Percentiles rank a stretch among this genome's conserved stretches.
phyloP scores from a whole-genome alignment of 169 alveolate genomes.

The Eimeria mitis region DNA sequence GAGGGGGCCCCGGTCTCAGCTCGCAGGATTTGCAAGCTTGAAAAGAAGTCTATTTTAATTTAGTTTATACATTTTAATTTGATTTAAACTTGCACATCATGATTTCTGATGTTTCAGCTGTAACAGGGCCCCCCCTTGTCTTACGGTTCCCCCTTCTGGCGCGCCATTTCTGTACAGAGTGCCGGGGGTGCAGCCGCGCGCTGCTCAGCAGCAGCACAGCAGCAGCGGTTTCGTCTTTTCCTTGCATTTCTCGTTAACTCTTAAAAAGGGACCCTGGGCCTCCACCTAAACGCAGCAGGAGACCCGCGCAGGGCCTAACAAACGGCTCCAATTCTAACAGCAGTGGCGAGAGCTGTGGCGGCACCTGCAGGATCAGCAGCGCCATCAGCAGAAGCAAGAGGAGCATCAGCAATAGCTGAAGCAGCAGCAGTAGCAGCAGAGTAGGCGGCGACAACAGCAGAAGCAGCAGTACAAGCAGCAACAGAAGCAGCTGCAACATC shows the following conservation, averaged over 20 bases:
- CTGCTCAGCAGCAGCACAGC: not conserved
- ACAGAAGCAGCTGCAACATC: not conserved
- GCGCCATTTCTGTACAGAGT: not conserved
- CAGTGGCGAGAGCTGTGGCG: no score
- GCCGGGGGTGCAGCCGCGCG: constrained; percentile 2
- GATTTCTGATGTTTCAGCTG: not conserved
- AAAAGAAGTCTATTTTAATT: not conserved
- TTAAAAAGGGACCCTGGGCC: not conserved
- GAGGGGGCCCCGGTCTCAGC: not conserved
- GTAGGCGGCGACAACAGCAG: not conserved
- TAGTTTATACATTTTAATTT: no score
- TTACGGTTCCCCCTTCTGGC: not conserved
- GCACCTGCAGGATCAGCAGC: no score
- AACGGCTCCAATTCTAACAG: no score
- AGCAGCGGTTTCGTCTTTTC: not conserved
- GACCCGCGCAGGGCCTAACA: not conserved
- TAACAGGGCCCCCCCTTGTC: not conserved
- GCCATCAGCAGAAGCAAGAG: no score
- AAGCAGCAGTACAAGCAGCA: not conserved
- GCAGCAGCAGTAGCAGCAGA: not conserved
- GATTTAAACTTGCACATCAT: not conserved
- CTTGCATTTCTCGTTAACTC: not conserved
- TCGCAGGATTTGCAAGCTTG: not conserved
- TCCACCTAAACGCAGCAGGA: not conserved
- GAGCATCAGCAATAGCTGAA: no score